phyloP scores from a whole-genome alignment of 2,329 filamentous ascomycete species.

The Verruconis gallopava region DNA sequence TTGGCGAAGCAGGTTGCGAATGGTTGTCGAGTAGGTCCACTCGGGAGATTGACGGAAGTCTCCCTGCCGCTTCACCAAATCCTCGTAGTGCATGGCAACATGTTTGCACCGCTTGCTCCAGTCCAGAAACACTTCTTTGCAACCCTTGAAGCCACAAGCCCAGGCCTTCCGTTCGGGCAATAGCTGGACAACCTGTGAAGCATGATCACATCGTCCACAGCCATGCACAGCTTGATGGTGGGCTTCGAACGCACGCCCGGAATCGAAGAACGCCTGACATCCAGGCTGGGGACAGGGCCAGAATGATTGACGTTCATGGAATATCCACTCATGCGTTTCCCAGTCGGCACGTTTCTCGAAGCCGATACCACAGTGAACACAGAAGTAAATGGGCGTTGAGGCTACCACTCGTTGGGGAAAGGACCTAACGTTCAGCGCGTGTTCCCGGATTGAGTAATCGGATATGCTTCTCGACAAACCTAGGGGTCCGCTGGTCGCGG shows the following conservation, averaged over 20 bases:
- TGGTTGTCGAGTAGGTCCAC: conserved; percentile 6
- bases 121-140: conserved; percentile 8
- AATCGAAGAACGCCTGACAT: conserved; percentile 6
- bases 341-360: conserved; percentile 8
- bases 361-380: conserved; percentile 4
- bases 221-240: conserved; percentile 8
- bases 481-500: background rate
- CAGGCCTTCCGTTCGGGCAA: conserved; percentile 7
- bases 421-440: background rate
- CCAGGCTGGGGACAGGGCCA: conserved; percentile 8
- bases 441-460: conserved; percentile 2
- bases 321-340: conserved; percentile 9
- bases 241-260: background rate
- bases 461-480: conserved; percentile 1
- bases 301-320: conserved; percentile 9
- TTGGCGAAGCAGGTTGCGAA: conserved; percentile 9
- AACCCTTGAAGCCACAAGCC: conserved; percentile 10
- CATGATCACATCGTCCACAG: conserved; percentile 5
- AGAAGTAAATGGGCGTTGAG: conserved; percentile 2
- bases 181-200: conserved; percentile 1
- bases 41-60: background rate
- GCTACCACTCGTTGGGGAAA: conserved; percentile 2
- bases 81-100: conserved; percentile 8
- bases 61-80: background rate
- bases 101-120: conserved; percentile 10